Base-by-base conservation (phyloP, 176 grass and related monocot species). In the Carex scoparia region DNA sequence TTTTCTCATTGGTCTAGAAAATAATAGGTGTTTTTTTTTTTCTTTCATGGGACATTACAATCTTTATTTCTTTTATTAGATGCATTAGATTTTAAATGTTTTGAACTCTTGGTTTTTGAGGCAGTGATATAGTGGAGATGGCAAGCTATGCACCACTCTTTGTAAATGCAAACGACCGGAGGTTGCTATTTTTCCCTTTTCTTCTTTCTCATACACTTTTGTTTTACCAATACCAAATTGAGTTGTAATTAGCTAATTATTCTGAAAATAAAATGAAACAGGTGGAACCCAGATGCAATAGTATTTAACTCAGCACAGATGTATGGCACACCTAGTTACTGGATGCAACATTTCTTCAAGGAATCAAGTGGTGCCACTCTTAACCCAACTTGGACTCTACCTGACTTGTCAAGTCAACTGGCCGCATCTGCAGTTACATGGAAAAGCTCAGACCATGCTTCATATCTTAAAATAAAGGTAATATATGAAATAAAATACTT, bases 251-350 rank as follows among this genome's bases (percentile, higher is more conserved):
- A 40, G 5, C 38, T 40, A 40, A 40, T 68, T 28, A 42, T 9
- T 80, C 3, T 53, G 7, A 54, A 7, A 61, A 65, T 83, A 38
- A 62, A 79, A 64, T 46, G 10, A 62, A 27, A 33, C 33, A 94
- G 88, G 79, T 94, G 95, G 95, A 97, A 56, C 79, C 95, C 90
- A 76, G 95, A 94, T 65, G 88, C 94, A 69, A 92, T 97, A 46
- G 92, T 97, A 28, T 97, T 94, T 81, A 91, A 97, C 79, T 94
- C 92, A 28, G 88, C 90, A 87, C 94, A 94, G 84, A 70, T 85
- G 81, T 97, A 94, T 67, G 94, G 94, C 86, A 92, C 92, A 61
- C 94, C 94, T 57, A 97, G 91, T 88, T 97, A 97, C 28, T 94
- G 92, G 92, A 91, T 97, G 87, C 85, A 94, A 54, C 90, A 89